These are phyloP conservation scores for Torulaspora maleeae DNA, from an alignment of 805 yeast species.

Conservation along the genomic window DNA sequence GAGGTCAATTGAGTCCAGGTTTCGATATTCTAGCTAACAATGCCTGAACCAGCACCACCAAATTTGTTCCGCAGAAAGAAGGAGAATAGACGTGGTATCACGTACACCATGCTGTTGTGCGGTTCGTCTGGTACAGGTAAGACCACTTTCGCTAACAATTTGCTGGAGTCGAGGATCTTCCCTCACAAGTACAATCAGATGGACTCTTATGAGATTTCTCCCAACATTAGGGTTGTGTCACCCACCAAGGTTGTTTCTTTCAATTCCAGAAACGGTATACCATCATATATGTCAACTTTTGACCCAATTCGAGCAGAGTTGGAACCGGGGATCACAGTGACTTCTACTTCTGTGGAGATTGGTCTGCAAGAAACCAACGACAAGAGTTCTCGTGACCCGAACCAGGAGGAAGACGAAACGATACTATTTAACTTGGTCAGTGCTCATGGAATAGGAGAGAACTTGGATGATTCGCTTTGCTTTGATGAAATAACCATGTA, in stretches of 20 bases:
- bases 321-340: slow-evolving; percentile 74
- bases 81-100: slow-evolving; percentile 67
- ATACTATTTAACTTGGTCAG: slow-evolving; percentile 61
- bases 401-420: slow-evolving; percentile 23
- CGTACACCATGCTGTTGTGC: slow-evolving; percentile 66
- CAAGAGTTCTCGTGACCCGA: slow-evolving; percentile 2
- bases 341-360: slow-evolving; percentile 39
- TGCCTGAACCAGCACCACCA: slow-evolving; percentile 20
- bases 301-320: slow-evolving; percentile 55
- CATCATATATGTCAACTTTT: slow-evolving; percentile 55
- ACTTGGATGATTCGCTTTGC: slow-evolving; percentile 65
- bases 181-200: slow-evolving; percentile 52
- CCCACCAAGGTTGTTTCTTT: slow-evolving; percentile 45
- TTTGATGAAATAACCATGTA: slow-evolving; percentile 60
- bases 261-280: slow-evolving; percentile 57
- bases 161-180: slow-evolving; percentile 57
- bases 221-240: slow-evolving; percentile 25
- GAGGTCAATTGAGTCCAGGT: slow-evolving; percentile 2
- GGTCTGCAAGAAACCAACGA: slow-evolving; percentile 18
- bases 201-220: slow-evolving; percentile 21
- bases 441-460: slow-evolving; percentile 79
- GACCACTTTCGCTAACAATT: slow-evolving; percentile 66
- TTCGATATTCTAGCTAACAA: not conserved
- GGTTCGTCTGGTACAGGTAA: slow-evolving; percentile 78
- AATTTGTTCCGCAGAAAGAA: slow-evolving; percentile 46